Evolutionary conservation across 1,139 yeast genomes (phyloP).

Genomic region (Pichia cactophila): DNA sequence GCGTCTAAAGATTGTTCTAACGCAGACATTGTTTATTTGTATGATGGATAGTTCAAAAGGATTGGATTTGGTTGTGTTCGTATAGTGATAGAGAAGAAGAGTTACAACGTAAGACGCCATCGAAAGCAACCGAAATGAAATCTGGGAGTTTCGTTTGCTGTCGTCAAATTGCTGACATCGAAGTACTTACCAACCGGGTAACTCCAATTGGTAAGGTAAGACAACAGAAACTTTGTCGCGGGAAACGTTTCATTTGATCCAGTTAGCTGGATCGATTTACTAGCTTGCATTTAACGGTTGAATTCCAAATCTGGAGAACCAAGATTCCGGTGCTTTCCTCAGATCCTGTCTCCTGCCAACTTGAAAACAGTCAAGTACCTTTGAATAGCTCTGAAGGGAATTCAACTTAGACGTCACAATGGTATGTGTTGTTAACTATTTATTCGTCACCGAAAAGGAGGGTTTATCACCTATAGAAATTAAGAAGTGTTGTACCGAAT

Average conservation of each 20-base stretch:
- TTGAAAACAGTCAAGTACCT: too few relatives aligned
- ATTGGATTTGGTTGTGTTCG: not conserved
- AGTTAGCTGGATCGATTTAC: too few relatives aligned
- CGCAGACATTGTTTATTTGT: slow-evolving; percentile 41
- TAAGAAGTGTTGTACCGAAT: not conserved
- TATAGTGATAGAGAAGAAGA: too few relatives aligned
- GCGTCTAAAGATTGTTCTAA: slow-evolving; percentile 95
- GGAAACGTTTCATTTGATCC: not conserved
- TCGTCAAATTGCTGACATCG: too few relatives aligned
- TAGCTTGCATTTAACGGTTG: too few relatives aligned
- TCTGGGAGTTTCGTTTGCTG: not conserved
- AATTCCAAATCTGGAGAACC: too few relatives aligned
- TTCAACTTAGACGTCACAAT: too few relatives aligned
- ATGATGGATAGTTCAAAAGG: slow-evolving; percentile 15
- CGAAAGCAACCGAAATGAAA: not conserved
- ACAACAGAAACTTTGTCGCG: not conserved
- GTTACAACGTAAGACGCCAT: not conserved
- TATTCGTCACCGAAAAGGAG: slow-evolving; percentile 34
- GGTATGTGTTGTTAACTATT: slow-evolving; percentile 27
- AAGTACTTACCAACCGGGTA: not conserved
- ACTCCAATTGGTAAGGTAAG: not conserved
- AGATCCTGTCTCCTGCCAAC: too few relatives aligned
- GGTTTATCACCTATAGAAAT: not conserved
- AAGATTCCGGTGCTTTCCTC: too few relatives aligned
- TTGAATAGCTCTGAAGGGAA: not conserved